Evolutionary conservation across 805 yeast genomes (phyloP).

Genomic region (Lachancea lanzarotensis): DNA sequence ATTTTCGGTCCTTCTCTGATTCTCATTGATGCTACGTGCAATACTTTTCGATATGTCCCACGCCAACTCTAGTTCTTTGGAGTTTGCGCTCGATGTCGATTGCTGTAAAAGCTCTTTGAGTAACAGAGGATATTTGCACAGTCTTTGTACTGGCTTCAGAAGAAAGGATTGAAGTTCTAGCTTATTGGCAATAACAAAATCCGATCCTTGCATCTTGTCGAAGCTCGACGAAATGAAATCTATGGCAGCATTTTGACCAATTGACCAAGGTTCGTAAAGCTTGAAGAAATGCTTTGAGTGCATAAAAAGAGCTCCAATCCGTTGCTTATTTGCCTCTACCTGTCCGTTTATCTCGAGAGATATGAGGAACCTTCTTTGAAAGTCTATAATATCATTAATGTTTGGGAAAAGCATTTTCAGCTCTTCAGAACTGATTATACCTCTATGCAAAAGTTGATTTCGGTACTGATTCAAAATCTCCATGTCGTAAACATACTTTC

Average conservation of each 20-base stretch:
- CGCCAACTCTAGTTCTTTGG: constrained; percentile 66
- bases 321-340: constrained; percentile 66
- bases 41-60: constrained; percentile 71
- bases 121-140: constrained; percentile 90
- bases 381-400: constrained; percentile 74
- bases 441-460: constrained; percentile 57
- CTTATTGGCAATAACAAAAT: constrained; percentile 70
- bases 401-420: constrained; percentile 81
- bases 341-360: constrained; percentile 84
- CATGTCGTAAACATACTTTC: constrained; percentile 87
- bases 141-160: constrained; percentile 90
- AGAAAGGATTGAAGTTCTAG: constrained; percentile 85
- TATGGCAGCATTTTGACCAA: constrained; percentile 81
- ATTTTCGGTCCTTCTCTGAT: constrained; percentile 88
- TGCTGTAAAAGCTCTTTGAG: constrained; percentile 66
- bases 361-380: constrained; percentile 81
- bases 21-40: constrained; percentile 84
- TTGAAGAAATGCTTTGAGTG: constrained; percentile 82
- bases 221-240: constrained; percentile 54
- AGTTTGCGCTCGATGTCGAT: constrained; percentile 46
- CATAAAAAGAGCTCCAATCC: constrained; percentile 83
- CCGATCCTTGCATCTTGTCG: constrained; percentile 46
- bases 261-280: constrained; percentile 90
- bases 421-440: constrained; percentile 69
- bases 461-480: constrained; percentile 67